Conservation (phyloP, 2,329 filamentous ascomycete genomes). For the Cladophialophora carrionii region DNA sequence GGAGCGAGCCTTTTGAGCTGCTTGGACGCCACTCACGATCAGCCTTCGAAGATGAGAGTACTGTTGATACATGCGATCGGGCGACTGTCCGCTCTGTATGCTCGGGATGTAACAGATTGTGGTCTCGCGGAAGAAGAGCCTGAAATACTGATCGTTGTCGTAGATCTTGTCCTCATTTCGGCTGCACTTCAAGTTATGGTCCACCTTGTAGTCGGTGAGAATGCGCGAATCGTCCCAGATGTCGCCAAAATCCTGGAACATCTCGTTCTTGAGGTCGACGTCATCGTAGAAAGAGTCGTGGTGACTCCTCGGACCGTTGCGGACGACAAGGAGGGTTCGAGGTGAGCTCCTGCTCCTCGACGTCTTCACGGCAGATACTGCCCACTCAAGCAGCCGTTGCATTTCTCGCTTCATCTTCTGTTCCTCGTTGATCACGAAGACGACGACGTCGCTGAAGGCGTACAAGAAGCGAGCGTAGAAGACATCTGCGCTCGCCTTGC, state of each 20-base stretch:
- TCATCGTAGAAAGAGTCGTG: constrained; percentile 12
- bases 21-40: constrained; percentile 5
- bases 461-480: constrained; percentile 14
- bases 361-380: constrained; percentile 7
- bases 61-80: constrained; percentile 4
- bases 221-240: constrained; percentile 10
- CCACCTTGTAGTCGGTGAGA: neutral
- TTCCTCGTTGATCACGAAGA: constrained; percentile 10
- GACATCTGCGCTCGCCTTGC: constrained; percentile 11
- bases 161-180: constrained; percentile 6
- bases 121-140: constrained; percentile 13
- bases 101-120: constrained; percentile 10
- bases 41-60: constrained; percentile 7
- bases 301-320: constrained; percentile 1
- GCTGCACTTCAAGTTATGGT: constrained; percentile 7
- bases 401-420: constrained; percentile 15
- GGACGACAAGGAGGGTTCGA: constrained; percentile 10
- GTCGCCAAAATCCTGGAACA: constrained; percentile 8
- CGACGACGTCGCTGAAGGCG: constrained; percentile 10
- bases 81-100: constrained; percentile 8
- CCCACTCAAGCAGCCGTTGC: constrained; percentile 15
- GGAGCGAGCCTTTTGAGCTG: constrained; percentile 12
- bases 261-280: constrained; percentile 13
- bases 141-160: constrained; percentile 13
- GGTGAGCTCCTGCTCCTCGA: constrained; percentile 10